Percentiles rank a stretch among this genome's conserved stretches.
These are phyloP conservation scores for Suhomyces xylopsoci DNA, from an alignment of 805 yeast species.

Conservation along the genomic window DNA sequence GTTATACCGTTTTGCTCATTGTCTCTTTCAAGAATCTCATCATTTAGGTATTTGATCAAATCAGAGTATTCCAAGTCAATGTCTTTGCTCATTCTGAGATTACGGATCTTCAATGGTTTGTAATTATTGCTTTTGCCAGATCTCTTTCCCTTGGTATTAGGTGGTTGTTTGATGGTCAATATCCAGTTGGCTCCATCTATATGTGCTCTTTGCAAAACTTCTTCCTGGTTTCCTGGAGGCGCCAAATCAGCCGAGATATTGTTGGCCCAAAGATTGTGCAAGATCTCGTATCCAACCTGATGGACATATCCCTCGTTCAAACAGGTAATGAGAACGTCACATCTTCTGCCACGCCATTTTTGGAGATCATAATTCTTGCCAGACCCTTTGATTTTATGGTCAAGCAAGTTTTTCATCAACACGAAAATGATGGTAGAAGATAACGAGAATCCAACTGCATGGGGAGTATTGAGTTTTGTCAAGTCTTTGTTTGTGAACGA, in stretches of 20 bases:
- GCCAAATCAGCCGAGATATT: slow-evolving; percentile 73
- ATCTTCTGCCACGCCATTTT: slow-evolving; percentile 43
- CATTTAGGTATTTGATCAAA: slow-evolving; percentile 35
- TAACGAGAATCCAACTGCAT: slow-evolving; percentile 84
- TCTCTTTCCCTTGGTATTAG: slow-evolving; percentile 34
- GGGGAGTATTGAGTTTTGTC: slow-evolving; percentile 22
- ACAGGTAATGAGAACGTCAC: slow-evolving; percentile 79
- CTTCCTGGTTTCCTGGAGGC: slow-evolving; percentile 48
- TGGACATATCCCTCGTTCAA: slow-evolving; percentile 54
- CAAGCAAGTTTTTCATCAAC: slow-evolving; percentile 29
- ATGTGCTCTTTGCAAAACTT: slow-evolving; percentile 58
- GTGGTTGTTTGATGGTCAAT: slow-evolving; percentile 70
- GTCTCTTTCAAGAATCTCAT: slow-evolving; percentile 26
- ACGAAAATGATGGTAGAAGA: slow-evolving; percentile 47
- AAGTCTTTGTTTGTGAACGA: slow-evolving; percentile 54
- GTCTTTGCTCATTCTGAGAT: slow-evolving; percentile 59
- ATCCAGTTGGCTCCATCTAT: slow-evolving; percentile 74
- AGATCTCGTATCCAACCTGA: slow-evolving; percentile 60
- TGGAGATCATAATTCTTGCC: slow-evolving; percentile 1
- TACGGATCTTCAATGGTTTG: slow-evolving; percentile 74
- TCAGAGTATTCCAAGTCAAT: slow-evolving; percentile 73
- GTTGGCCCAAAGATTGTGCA: slow-evolving; percentile 68
- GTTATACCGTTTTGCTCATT: slow-evolving; percentile 7
- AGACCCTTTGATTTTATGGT: slow-evolving; percentile 11
- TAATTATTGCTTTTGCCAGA: slow-evolving; percentile 42